Percentiles rank a stretch among this genome's conserved stretches.
These are phyloP conservation scores for Bipolaris gigantea DNA, from an alignment of 2,329 filamentous ascomycete genomes.

Conservation along the genomic window DNA sequence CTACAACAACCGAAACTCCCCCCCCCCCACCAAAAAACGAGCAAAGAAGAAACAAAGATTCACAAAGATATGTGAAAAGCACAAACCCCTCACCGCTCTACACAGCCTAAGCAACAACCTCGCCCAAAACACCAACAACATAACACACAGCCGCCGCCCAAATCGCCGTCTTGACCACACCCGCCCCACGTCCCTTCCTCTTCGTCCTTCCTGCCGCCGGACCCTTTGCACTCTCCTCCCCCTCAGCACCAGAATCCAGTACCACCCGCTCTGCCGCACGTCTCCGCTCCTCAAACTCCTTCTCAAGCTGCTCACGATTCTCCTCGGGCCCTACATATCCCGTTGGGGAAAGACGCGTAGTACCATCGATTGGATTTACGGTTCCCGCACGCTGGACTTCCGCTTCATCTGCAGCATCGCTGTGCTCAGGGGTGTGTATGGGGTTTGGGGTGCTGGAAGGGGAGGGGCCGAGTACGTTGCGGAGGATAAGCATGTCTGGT, in stretches of 20 bases:
- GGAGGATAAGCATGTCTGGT: slow-evolving; percentile 36
- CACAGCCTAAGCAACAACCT: slow-evolving; percentile 20
- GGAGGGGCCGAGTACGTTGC: not conserved
- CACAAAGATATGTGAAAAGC: too few species aligned
- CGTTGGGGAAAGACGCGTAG: slow-evolving; percentile 36
- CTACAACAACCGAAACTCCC: too few species aligned
- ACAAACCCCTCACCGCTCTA: not conserved
- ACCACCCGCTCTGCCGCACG: slow-evolving; percentile 20
- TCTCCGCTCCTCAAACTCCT: slow-evolving; percentile 28
- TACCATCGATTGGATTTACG: slow-evolving; percentile 44
- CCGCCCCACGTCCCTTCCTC: slow-evolving; percentile 16
- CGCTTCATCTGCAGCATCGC: not conserved
- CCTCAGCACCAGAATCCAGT: not conserved
- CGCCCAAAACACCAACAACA: slow-evolving; percentile 37
- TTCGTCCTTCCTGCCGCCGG: not conserved
- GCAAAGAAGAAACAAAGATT: too few species aligned
- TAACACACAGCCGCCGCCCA: slow-evolving; percentile 36
- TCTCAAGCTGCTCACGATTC: slow-evolving; percentile 24
- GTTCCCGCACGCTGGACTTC: not conserved
- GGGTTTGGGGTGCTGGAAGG: not conserved
- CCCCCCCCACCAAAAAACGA: too few species aligned
- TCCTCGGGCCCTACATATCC: slow-evolving; percentile 39
- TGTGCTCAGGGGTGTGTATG: not conserved
- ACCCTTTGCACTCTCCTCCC: not conserved
- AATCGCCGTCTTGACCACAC: slow-evolving; percentile 38